Conservation (phyloP, 169 alveolate species). For the Eimeria tenella region DNA sequence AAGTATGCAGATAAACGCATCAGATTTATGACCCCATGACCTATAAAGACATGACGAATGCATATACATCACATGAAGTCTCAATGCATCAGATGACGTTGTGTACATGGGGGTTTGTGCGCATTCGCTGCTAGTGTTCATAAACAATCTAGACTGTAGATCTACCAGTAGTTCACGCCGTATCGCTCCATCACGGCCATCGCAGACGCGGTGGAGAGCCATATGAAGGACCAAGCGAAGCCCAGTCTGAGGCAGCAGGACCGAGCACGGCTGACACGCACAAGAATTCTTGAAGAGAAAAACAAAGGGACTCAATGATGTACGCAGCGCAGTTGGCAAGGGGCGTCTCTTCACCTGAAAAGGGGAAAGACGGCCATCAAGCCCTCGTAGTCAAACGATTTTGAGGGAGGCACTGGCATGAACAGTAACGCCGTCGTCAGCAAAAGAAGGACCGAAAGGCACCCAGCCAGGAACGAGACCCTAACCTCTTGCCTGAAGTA, state of each 20-base stretch:
- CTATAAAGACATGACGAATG: background rate
- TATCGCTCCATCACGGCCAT: constrained; percentile 86
- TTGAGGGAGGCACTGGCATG: background rate
- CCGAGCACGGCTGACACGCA: background rate
- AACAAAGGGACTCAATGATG: background rate
- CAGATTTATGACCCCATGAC: too few relatives aligned
- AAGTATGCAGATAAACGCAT: too few relatives aligned
- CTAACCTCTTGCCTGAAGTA: constrained; percentile 28
- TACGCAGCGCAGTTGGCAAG: background rate
- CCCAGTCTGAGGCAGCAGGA: constrained; percentile 19
- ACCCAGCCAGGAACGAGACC: constrained; percentile 36
- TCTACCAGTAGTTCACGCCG: constrained; percentile 85
- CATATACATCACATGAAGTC: background rate
- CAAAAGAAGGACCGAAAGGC: constrained; percentile 41
- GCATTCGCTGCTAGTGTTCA: background rate
- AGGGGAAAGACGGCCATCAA: constrained; percentile 52
- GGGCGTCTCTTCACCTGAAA: constrained; percentile 26
- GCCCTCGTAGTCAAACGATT: constrained; percentile 21
- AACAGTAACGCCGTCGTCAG: constrained; percentile 32
- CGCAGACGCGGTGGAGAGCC: constrained; percentile 83
- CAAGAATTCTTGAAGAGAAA: background rate
- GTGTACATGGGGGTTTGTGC: background rate
- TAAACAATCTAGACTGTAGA: background rate
- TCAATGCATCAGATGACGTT: constrained; percentile 10
- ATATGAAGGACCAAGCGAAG: constrained; percentile 18